Conservation (phyloP, 768 basidiomycete genomes). For the Boletus tomentosulus region DNA sequence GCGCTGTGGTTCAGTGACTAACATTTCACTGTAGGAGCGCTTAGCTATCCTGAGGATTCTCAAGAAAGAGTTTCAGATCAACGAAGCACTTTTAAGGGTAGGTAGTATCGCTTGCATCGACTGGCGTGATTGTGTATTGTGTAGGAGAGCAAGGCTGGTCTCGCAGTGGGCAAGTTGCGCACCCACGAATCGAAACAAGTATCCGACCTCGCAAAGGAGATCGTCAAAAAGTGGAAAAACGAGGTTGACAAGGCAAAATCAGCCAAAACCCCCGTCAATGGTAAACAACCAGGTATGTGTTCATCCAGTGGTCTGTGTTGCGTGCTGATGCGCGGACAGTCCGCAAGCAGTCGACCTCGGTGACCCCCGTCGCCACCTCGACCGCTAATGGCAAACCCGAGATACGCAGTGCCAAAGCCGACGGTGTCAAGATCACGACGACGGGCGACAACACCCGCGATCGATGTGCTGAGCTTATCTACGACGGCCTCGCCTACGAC, state of each 20-base stretch:
- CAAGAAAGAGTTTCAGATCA: constrained; percentile 65
- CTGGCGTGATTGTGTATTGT: constrained; percentile 6
- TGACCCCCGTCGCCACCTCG: constrained; percentile 36
- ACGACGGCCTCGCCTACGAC: constrained; percentile 86
- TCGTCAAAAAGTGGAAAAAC: constrained; percentile 89
- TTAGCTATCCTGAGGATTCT: constrained; percentile 55
- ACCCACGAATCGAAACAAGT: constrained; percentile 68
- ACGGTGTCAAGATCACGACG: constrained; percentile 54
- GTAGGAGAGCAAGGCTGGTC: constrained; percentile 87
- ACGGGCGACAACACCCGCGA: constrained; percentile 76
- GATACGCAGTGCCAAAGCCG: constrained; percentile 60
- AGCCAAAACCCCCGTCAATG: constrained; percentile 12
- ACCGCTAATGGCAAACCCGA: constrained; percentile 33
- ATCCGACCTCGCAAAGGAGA: constrained; percentile 79
- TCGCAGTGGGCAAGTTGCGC: constrained; percentile 90
- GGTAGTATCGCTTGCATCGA: constrained; percentile 29
- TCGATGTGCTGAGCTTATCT: constrained; percentile 84
- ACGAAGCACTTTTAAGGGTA: constrained; percentile 72
- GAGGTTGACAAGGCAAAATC: constrained; percentile 72
- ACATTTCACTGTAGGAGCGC: constrained; percentile 47
- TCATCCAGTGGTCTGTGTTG: background rate
- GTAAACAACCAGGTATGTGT: constrained; percentile 37
- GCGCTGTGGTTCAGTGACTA: constrained; percentile 29
- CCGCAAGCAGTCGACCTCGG: constrained; percentile 34
- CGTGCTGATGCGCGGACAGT: constrained; percentile 2